Evolutionary conservation across 129 eudicot genomes (phyloP), one percentile per base, ranked within the genome.

Genomic region (Ambrosia artemisiifolia): DNA sequence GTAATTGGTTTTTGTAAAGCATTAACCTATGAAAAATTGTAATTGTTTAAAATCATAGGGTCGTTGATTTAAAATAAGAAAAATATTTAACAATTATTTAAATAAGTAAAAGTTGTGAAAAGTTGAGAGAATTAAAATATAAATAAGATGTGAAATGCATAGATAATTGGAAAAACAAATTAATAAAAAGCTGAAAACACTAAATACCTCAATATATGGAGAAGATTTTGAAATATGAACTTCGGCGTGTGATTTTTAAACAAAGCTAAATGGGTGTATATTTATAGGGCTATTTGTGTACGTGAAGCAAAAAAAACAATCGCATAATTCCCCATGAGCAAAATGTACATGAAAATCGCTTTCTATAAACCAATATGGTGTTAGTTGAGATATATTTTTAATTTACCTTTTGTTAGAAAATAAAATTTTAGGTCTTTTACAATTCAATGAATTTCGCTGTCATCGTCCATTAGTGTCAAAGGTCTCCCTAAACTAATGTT

Each of bases 211-310:
- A 11, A 0, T 44, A 1, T 6, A 1, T 43, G 71, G 43, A 47
- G 42, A 28, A n/a, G 28, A 67, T 2, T 2, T 20, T 67, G 60
- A 49, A 67, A 67, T 14, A 57, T 57, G 38, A 57, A 28, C 40
- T 57, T 6, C 14, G 33, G n/a, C 19, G 61, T 24, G 38, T 24
- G 63, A 36, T 4, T 36, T 36, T 36, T 2, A 55, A 57, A 57
- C 64, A 0, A 35, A 57, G 17, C 36, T 24, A 4, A 28, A 57
- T 11, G 63, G n/a, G 33, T 24, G 64, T 30, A 5, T 46, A 67
- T 67, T 12, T 67, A 67, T 67, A 67, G 60, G n/a, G 54, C 32
- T 16, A 36, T 56, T 56, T 56, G 63, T 56, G 24, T 20, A 28
- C 63, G 28, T 57, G 64, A 28, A 57, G 64, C 17, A 36, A 57